Evolutionary conservation across 495 filamentous ascomycete genomes (phyloP).

Genomic region (Entonaema liquescens): DNA sequence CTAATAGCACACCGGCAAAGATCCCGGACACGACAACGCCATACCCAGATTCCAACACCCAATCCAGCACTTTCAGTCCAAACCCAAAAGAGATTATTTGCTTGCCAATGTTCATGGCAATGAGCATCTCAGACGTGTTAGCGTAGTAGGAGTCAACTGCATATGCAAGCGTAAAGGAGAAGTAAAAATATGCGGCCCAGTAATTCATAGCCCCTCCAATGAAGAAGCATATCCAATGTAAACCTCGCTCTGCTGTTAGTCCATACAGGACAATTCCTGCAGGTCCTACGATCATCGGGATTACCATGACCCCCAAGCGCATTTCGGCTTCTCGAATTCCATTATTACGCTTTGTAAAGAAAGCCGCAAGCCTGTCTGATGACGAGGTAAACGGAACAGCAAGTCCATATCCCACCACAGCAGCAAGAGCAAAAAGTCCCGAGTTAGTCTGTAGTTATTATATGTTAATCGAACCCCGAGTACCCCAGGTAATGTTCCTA

Average conservation of each 20-base stretch:
- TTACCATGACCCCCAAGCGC: slow-evolving; percentile 65
- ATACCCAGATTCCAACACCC: slow-evolving; percentile 65
- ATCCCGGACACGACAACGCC: slow-evolving; percentile 66
- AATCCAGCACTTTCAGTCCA: slow-evolving; percentile 65
- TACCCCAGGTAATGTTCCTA: neutral
- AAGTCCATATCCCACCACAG: slow-evolving; percentile 60
- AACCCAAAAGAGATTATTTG: slow-evolving; percentile 70
- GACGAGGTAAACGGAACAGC: slow-evolving; percentile 65
- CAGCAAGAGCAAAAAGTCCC: slow-evolving; percentile 64
- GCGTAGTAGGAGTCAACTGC: slow-evolving; percentile 67
- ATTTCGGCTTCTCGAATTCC: slow-evolving; percentile 69
- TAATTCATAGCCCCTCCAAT: slow-evolving; percentile 62
- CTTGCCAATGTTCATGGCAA: slow-evolving; percentile 74
- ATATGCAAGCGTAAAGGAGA: slow-evolving; percentile 68
- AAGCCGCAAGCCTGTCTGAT: slow-evolving; percentile 65
- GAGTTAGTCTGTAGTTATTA: slow-evolving; percentile 53
- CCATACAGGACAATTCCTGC: slow-evolving; percentile 65
- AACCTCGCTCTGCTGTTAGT: slow-evolving; percentile 58
- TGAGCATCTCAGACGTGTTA: slow-evolving; percentile 70
- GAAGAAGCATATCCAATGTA: slow-evolving; percentile 67
- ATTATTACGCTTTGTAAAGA: slow-evolving; percentile 62
- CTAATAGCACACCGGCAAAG: slow-evolving; percentile 62
- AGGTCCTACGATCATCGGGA: slow-evolving; percentile 57
- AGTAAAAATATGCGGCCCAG: slow-evolving; percentile 65
- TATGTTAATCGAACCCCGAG: neutral